Evolutionary conservation across 2,329 filamentous ascomycete genomes (phyloP).

Genomic region (Penicillium italicum): DNA sequence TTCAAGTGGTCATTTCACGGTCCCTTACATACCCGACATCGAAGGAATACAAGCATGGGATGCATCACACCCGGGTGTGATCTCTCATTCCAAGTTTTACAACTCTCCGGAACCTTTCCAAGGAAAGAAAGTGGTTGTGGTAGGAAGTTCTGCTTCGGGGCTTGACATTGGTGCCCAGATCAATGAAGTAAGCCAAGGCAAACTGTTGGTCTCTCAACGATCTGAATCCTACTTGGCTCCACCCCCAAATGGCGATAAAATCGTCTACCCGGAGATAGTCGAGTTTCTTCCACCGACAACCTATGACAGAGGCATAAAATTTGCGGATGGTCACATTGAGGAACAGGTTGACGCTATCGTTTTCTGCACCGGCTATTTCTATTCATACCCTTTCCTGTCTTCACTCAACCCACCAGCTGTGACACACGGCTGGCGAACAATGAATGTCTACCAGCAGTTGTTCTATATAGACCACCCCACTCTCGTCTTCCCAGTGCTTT

Average conservation of each 20-base stretch:
- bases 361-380: conserved; percentile 89
- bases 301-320: conserved; percentile 58
- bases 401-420: conserved; percentile 55
- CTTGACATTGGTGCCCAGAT: conserved; percentile 80
- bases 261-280: conserved; percentile 53
- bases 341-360: conserved; percentile 69
- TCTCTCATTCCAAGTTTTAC: conserved; percentile 78
- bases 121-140: conserved; percentile 71
- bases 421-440: conserved; percentile 65
- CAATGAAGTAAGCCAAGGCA: conserved; percentile 54
- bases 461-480: conserved; percentile 74
- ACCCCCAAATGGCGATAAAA: conserved; percentile 50
- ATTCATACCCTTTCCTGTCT: conserved; percentile 70
- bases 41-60: conserved; percentile 60
- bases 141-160: conserved; percentile 81
- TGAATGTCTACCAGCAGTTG: conserved; percentile 73
- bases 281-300: conserved; percentile 52
- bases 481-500: conserved; percentile 70
- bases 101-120: conserved; percentile 61
- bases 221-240: conserved; percentile 47
- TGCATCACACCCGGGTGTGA: conserved; percentile 54
- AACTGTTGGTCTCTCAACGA: conserved; percentile 62
- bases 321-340: conserved; percentile 64
- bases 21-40: conserved; percentile 64
- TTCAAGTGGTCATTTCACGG: conserved; percentile 70